Percentiles rank a stretch among this genome's conserved stretches.
Evolutionary conservation across 768 basidiomycete genomes (phyloP).

Genomic region (Rhizopogon vinicolor): DNA sequence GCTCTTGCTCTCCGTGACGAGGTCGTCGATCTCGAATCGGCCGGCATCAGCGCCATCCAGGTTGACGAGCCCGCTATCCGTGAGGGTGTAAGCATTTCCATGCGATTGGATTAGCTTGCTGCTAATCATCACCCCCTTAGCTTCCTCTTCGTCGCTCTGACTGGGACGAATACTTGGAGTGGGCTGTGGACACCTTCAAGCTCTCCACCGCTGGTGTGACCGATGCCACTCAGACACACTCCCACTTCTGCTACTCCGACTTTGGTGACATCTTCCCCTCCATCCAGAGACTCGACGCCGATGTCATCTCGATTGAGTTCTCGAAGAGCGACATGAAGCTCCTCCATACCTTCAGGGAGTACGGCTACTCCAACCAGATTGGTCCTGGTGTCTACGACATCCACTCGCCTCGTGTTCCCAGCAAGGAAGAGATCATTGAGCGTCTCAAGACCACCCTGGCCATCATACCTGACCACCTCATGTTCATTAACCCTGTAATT

Average conservation of each 20-base stretch:
- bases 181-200: constrained; percentile 99
- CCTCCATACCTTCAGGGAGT: constrained; percentile 89
- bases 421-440: constrained; percentile 90
- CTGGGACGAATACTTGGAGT: constrained; percentile 94
- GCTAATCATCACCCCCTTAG: constrained; percentile 30
- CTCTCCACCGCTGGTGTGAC: constrained; percentile 94
- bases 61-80: constrained; percentile 99
- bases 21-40: constrained; percentile 94
- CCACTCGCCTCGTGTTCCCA: constrained; percentile 97
- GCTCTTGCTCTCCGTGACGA: constrained; percentile 98
- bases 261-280: constrained; percentile 98
- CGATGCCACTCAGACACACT: constrained; percentile 94
- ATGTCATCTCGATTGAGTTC: constrained; percentile 98
- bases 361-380: constrained; percentile 95
- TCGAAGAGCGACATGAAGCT: constrained; percentile 99
- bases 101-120: background rate
- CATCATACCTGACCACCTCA: constrained; percentile 74
- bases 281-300: constrained; percentile 94
- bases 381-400: constrained; percentile 99
- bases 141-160: constrained; percentile 94
- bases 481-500: constrained; percentile 85
- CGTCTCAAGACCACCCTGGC: constrained; percentile 81
- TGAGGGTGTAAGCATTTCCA: constrained; percentile 71
- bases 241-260: constrained; percentile 99
- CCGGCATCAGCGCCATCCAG: constrained; percentile 96